Percentiles rank a stretch among this genome's conserved stretches.
Evolutionary conservation across 495 filamentous ascomycete species (phyloP).

Genomic region (Barbatosphaeria neglecta): DNA sequence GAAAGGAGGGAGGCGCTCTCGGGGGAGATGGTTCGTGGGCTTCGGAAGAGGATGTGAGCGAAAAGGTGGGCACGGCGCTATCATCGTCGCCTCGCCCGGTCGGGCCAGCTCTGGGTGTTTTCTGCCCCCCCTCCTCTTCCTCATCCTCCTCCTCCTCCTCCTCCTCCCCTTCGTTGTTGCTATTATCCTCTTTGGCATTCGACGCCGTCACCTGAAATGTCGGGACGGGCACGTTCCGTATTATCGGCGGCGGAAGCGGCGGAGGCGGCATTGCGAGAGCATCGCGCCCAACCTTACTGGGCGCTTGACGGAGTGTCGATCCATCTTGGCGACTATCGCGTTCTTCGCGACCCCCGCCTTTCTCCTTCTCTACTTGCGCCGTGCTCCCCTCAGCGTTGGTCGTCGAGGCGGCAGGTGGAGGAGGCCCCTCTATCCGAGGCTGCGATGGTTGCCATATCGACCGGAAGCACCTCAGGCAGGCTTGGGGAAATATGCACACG

Average conservation of each 20-base stretch:
- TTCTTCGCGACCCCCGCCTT: too few relatives aligned
- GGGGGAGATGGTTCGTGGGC: slow-evolving; percentile 26
- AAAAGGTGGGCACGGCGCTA: slow-evolving; percentile 23
- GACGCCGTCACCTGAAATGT: too few relatives aligned
- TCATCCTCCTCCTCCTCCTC: too few relatives aligned
- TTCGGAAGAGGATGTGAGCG: slow-evolving; percentile 22
- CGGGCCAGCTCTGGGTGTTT: slow-evolving; percentile 28
- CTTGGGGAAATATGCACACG: slow-evolving; percentile 35
- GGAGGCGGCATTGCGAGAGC: slow-evolving; percentile 7
- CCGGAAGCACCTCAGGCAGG: slow-evolving; percentile 18
- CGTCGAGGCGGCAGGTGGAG: slow-evolving; percentile 1
- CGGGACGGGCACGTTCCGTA: slow-evolving; percentile 1
- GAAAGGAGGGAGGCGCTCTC: slow-evolving; percentile 19
- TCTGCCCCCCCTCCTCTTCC: slow-evolving; percentile 16
- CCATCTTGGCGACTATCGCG: too few relatives aligned
- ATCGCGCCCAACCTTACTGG: slow-evolving; percentile 1
- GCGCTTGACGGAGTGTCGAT: not conserved
- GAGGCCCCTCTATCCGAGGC: slow-evolving; percentile 8
- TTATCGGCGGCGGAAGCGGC: slow-evolving; percentile 2
- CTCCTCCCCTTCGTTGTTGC: too few relatives aligned
- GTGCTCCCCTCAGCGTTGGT: not conserved
- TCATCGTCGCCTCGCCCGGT: not conserved
- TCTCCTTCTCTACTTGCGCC: not conserved
- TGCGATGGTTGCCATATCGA: slow-evolving; percentile 11
- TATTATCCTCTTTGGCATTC: too few relatives aligned